These are phyloP conservation scores for Patellaria atrata DNA, from an alignment of 495 filamentous ascomycete species.

Conservation along the genomic window DNA sequence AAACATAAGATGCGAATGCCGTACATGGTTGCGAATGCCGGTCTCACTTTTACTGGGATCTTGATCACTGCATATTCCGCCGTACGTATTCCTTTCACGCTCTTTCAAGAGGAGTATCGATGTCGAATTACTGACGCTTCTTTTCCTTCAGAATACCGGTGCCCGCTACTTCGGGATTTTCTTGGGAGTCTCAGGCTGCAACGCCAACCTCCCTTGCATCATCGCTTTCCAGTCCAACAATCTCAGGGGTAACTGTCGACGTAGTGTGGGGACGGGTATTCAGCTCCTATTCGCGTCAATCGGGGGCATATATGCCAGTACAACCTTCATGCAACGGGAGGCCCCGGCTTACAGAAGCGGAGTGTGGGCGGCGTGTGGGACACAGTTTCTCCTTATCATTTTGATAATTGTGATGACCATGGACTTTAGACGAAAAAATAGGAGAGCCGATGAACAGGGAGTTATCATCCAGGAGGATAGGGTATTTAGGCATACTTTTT, in stretches of 20 bases:
- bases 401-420: conserved; percentile 5
- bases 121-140: not conserved
- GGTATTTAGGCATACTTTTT: conserved; percentile 9
- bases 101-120: too few species aligned
- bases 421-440: conserved; percentile 8
- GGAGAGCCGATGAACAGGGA: conserved; percentile 5
- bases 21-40: conserved; percentile 8
- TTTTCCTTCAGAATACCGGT: not conserved
- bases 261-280: conserved; percentile 8
- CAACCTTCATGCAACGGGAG: conserved; percentile 15
- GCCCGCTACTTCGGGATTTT: conserved; percentile 14
- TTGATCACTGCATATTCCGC: conserved; percentile 13
- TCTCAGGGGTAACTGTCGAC: conserved; percentile 7
- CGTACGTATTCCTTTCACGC: too few species aligned
- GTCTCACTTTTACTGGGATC: conserved; percentile 8
- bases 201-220: conserved; percentile 12
- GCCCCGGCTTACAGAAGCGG: conserved; percentile 11
- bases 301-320: conserved; percentile 15
- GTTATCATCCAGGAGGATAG: conserved; percentile 9
- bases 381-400: conserved; percentile 10
- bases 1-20: conserved; percentile 8
- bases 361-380: conserved; percentile 11
- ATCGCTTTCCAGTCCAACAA: conserved; percentile 17
- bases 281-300: conserved; percentile 15
- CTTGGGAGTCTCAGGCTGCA: conserved; percentile 11